Base-by-base conservation (phyloP, 345 rosid species). In the Bruguiera parviflora region DNA sequence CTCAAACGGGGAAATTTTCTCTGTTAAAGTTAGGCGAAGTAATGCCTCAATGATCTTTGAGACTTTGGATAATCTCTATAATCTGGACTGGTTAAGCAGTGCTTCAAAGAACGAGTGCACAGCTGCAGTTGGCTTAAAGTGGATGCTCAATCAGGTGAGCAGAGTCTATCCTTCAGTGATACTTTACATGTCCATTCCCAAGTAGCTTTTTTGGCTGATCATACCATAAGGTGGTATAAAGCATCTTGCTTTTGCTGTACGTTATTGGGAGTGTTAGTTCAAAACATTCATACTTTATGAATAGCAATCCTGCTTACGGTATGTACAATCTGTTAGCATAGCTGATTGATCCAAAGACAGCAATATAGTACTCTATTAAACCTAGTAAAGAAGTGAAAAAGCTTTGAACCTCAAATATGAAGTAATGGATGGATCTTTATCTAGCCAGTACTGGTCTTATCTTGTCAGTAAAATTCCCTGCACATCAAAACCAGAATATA, bases 91-190 rank as follows among this genome's bases (percentile, higher is more conserved):
- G 99, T 70, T 85, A 47, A 92, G 89, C 77, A 92, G 99, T 81
- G 97, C 98, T 68, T 89, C 98, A n/a, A 96, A 90, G 87, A 92
- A 96, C 25, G 98, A 92, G 83, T 96, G 98, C 67, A 90, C 97
- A 3, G 88, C 97, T 71, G 98, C 98, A 0, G 98, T 90, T 80
- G 99, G 99, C 57, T 79, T 96, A 64, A 96, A 96, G 80, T 96
- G 99, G 99, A 96, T 96, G 99, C 98, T 96, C 77, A 96, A 96
- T 85, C 98, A 96, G 94, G 98, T 92, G 66, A 83, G 66, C 49
- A 29, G 5, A 43, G 70, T 64, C 22, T n/a, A 53, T 21, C 51
- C 18, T 28, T 13, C 35, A 59, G 20, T 51, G 33, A 31, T n/a
- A 15, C 8, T 22, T 39, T 37, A 28, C n/a, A 33, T 56, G 25